Percentiles rank a stretch among this genome's conserved stretches.
Evolutionary conservation across 2,329 filamentous ascomycete species (phyloP).

Genomic region (Aspergillus sergii): DNA sequence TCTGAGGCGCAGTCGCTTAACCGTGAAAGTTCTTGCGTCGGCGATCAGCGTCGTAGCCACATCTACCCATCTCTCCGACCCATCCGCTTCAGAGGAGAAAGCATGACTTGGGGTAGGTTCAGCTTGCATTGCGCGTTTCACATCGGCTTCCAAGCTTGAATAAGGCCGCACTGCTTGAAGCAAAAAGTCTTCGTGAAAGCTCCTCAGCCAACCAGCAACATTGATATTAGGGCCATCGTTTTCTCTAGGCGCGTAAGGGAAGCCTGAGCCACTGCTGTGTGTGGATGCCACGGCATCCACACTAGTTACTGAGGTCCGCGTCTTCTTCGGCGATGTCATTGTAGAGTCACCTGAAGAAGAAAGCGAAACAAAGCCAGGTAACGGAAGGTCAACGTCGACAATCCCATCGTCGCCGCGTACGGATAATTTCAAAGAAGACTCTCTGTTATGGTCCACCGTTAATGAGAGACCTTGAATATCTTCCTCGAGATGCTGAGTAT

Average conservation of each 20-base stretch:
- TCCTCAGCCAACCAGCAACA: conserved; percentile 60
- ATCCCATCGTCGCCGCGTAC: conserved; percentile 62
- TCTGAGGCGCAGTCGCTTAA: conserved; percentile 59
- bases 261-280: conserved; percentile 44
- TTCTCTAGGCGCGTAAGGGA: conserved; percentile 34
- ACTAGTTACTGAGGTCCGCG: conserved; percentile 54
- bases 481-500: conserved; percentile 21
- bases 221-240: conserved; percentile 54
- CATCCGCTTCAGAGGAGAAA: conserved; percentile 35
- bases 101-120: conserved; percentile 51
- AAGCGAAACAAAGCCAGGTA: conserved; percentile 54
- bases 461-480: conserved; percentile 32
- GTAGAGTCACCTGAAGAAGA: conserved; percentile 49
- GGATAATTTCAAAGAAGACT: conserved; percentile 55
- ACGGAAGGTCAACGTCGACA: conserved; percentile 62
- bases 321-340: conserved; percentile 46
- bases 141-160: conserved; percentile 53
- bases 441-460: conserved; percentile 36
- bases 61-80: conserved; percentile 55
- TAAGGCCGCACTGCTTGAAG: conserved; percentile 62
- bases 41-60: conserved; percentile 61
- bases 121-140: conserved; percentile 59
- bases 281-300: conserved; percentile 52
- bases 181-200: conserved; percentile 61
- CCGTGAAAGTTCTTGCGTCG: conserved; percentile 56